Evolutionary conservation across 106 monocot species (phyloP).

Genomic region (Amphibolis antarctica): DNA sequence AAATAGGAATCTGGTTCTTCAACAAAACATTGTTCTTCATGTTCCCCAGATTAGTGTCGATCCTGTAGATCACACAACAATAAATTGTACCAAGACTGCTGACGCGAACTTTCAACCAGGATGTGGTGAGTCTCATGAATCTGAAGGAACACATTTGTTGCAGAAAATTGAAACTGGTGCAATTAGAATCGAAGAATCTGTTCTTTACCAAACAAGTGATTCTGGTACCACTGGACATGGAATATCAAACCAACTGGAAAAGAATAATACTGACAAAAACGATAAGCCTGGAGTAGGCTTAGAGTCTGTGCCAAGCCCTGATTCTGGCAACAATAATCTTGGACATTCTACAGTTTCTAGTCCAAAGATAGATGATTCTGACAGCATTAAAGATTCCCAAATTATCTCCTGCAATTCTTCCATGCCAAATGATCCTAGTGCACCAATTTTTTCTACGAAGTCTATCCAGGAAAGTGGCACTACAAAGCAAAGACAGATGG

Average conservation of each 20-base stretch:
- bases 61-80: not conserved
- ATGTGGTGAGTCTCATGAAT: not conserved
- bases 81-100: not conserved
- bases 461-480: constrained; percentile 10
- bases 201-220: not conserved
- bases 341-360: not conserved
- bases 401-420: not conserved
- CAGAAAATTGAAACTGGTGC: not conserved
- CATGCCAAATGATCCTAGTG: not conserved
- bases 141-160: not conserved
- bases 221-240: not conserved
- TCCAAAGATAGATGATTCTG: not conserved
- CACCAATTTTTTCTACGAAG: constrained; percentile 1
- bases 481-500: constrained; percentile 39
- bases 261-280: constrained; percentile 6
- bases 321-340: too few relatives aligned
- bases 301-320: not conserved
- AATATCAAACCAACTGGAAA: not conserved
- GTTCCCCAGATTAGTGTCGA: constrained; percentile 8
- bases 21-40: constrained; percentile 5
- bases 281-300: constrained; percentile 1
- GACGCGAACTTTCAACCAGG: not conserved
- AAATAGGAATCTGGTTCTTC: constrained; percentile 3
- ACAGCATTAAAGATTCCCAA: not conserved
- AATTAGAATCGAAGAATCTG: not conserved